A percentile compares a stretch with the other conserved stretches of the same genome.
These are phyloP conservation scores for Aspergillus panamensis DNA, from an alignment of 495 filamentous ascomycete genomes.

Conservation along the genomic window DNA sequence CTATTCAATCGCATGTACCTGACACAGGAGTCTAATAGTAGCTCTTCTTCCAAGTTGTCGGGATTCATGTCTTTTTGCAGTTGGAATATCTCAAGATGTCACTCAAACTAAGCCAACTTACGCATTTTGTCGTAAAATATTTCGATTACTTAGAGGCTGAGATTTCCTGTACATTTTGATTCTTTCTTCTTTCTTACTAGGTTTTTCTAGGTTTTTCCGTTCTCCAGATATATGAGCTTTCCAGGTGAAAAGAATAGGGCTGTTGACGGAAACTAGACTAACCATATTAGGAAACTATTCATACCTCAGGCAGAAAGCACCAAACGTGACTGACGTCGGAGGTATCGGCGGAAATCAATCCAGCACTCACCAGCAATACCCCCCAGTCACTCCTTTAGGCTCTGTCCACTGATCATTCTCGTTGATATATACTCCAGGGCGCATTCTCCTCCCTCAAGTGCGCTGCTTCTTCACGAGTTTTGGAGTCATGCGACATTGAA, in stretches of 20 bases:
- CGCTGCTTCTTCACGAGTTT: neutral
- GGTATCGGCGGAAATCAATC: neutral
- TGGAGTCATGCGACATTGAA: constrained; percentile 11
- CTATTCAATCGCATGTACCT: too few relatives aligned
- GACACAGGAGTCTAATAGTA: too few relatives aligned
- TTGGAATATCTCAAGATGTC: too few relatives aligned
- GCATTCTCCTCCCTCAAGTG: neutral
- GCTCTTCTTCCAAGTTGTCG: too few relatives aligned
- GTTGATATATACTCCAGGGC: neutral
- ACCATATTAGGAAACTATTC: constrained; percentile 3
- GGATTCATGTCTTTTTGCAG: too few relatives aligned
- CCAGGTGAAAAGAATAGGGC: neutral
- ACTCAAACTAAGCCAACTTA: too few relatives aligned
- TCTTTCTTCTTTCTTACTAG: neutral
- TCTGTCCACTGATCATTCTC: neutral
- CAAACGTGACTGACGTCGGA: constrained; percentile 23
- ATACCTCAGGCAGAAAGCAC: constrained; percentile 20
- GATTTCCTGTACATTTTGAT: too few relatives aligned
- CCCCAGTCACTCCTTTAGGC: constrained; percentile 9
- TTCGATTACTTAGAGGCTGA: too few relatives aligned
- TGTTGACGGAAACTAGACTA: constrained; percentile 4
- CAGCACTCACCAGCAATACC: neutral
- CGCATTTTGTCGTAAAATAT: too few relatives aligned
- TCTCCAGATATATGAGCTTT: neutral
- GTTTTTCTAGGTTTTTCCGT: neutral